phyloP scores from a whole-genome alignment of 2,329 filamentous ascomycete species.

The Colletotrichum sp. region DNA sequence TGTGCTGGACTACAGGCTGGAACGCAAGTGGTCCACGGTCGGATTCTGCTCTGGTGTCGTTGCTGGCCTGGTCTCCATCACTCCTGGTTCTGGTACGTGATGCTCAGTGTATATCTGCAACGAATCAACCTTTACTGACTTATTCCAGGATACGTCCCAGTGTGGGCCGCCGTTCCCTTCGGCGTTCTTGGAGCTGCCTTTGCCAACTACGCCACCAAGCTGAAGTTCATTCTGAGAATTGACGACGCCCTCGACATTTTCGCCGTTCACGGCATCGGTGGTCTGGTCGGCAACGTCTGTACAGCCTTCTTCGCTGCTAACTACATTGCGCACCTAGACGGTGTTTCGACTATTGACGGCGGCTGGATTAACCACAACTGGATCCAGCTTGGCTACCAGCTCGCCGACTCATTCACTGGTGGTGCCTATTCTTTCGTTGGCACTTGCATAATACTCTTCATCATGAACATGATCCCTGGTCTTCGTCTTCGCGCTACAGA shows the following conservation, averaged over 20 bases:
- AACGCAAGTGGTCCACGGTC: conserved; percentile 91
- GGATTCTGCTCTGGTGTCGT: conserved; percentile 93
- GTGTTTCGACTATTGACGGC: conserved; percentile 67
- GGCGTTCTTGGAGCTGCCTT: conserved; percentile 76
- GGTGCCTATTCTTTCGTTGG: conserved; percentile 79
- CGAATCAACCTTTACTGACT: neutral
- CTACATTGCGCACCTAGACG: conserved; percentile 83
- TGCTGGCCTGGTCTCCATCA: conserved; percentile 86
- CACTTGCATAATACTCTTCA: conserved; percentile 78
- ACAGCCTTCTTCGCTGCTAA: conserved; percentile 85
- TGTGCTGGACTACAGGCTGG: conserved; percentile 84
- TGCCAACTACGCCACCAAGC: conserved; percentile 89
- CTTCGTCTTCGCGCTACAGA: conserved; percentile 75
- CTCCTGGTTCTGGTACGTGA: conserved; percentile 74
- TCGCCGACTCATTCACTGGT: conserved; percentile 80
- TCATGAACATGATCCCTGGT: conserved; percentile 80
- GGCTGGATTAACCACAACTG: conserved; percentile 87
- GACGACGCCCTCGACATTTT: conserved; percentile 92
- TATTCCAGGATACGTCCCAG: conserved; percentile 69
- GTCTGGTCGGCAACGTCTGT: conserved; percentile 77
- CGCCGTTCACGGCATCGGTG: conserved; percentile 80
- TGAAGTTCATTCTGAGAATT: conserved; percentile 81
- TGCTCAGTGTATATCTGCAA: neutral
- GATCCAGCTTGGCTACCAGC: conserved; percentile 82
- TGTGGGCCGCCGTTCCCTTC: conserved; percentile 83